Base-by-base conservation (phyloP, 75 land plant species). In the Sequoia sempervirens region DNA sequence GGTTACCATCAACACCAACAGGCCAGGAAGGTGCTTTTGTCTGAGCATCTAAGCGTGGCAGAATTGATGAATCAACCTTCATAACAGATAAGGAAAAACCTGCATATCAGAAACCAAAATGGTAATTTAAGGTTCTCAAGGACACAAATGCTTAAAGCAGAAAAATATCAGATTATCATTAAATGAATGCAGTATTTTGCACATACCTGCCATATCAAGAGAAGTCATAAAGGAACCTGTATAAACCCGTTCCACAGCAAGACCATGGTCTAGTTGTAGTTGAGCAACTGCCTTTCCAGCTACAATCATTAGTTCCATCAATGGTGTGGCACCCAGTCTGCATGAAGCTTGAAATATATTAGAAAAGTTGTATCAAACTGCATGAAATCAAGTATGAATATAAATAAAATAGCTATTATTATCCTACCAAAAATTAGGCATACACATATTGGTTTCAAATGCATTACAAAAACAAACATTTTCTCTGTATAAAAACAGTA, bases 201-300 rank as follows among this genome's bases (percentile, higher is more conserved):
- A 85, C 88, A 61, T 79, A 97, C 99, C 99, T 84, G 96, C 92
- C 99, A 97, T 97, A 84, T 97, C 99, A 82, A 97, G 98, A 75
- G 99, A 94, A 13, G 99, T 97, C 96, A 97, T 94, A 74, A 97
- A 94, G 56, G 94, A 92, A 23, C 99, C 99, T 10, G 96, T 96
- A 83, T 96, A 96, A 30, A 97, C 98, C 82, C 99, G 89, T 52
- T 96, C 99, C 87, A 97, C 99, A 75, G 98, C 98, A 70, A 97
- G 28, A 52, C 99, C 99, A 91, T 96, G 91, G 56, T 96, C 95
- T 82, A 97, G 40, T 85, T 96, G 99, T 84, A 97, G 86, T 74
- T 87, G 91, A 78, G 96, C 95, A 43, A 97, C 95, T 50, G 95
- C 95, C 82, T 96, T 96, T 43, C 99, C 93, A 41, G 98, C 90